phyloP scores from a whole-genome alignment of 2,329 filamentous ascomycete genomes.

The Colletotrichum chlorophyti region DNA sequence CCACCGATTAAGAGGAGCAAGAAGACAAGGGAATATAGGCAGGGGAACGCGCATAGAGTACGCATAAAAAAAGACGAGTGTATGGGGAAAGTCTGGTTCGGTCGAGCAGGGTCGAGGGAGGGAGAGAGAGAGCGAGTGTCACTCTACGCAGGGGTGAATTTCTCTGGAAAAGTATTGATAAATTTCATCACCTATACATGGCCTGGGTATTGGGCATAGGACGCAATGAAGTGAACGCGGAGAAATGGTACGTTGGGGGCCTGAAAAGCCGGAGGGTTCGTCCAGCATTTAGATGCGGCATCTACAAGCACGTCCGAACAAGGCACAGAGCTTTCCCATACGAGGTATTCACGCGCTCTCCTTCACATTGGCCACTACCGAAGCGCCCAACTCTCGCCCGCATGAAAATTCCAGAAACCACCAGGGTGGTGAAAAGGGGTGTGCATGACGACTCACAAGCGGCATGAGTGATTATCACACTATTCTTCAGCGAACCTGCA shows the following conservation, averaged over 20 bases:
- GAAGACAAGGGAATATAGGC: not conserved
- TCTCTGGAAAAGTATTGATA: conserved; percentile 16
- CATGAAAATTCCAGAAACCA: no score
- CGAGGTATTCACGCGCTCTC: not conserved
- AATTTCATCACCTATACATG: conserved; percentile 20
- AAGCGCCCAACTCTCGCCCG: no score
- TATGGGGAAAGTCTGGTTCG: conserved; percentile 4
- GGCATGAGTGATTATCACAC: no score
- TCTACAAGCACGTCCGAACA: not conserved
- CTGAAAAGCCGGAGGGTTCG: not conserved
- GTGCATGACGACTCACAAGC: no score
- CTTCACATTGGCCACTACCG: no score
- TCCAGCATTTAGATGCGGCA: not conserved
- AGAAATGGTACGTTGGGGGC: not conserved
- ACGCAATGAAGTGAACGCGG: not conserved
- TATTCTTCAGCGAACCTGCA: no score
- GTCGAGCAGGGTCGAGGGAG: conserved; percentile 7
- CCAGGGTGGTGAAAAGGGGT: no score
- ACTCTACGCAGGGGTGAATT: not conserved
- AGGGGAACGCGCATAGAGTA: conserved; percentile 4
- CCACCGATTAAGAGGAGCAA: conserved; percentile 8
- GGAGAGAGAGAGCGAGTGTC: not conserved
- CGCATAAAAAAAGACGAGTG: not conserved
- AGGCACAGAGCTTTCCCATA: not conserved
- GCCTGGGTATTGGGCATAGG: conserved; percentile 10